phyloP scores from a whole-genome alignment of 331 rosid genomes.

The Quercus lobata region DNA sequence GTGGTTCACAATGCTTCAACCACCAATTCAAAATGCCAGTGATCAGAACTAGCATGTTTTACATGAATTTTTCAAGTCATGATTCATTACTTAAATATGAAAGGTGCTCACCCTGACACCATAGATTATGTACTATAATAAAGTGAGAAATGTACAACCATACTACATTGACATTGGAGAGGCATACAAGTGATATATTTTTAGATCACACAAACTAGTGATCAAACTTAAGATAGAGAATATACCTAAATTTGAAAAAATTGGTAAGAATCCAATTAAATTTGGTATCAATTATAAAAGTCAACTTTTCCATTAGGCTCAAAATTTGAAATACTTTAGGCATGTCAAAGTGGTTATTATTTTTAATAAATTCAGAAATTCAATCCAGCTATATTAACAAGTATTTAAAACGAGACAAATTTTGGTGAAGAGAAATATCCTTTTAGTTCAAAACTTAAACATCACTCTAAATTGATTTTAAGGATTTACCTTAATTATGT shows the following conservation, averaged over 20 bases:
- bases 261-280: neutral
- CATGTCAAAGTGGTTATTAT: neutral
- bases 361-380: neutral
- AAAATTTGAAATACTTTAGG: no score
- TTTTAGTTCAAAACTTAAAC: no score
- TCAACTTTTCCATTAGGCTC: no score
- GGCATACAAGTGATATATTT: neutral
- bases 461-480: neutral
- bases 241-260: neutral
- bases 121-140: neutral
- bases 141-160: neutral
- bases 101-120: neutral
- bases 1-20: constrained; percentile 47
- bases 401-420: neutral
- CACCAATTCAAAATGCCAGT: constrained; percentile 37
- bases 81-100: neutral
- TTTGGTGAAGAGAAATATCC: neutral
- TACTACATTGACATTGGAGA: neutral
- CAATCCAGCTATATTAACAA: neutral
- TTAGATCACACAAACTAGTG: neutral
- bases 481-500: neutral
- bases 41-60: constrained; percentile 19
- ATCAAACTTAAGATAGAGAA: neutral
- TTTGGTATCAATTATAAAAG: neutral
- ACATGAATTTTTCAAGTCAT: neutral